Evolutionary conservation across 2,329 filamentous ascomycete species (phyloP), one percentile per base, ranked within the genome.

Genomic region (Myriosclerotinia curreyana): DNA sequence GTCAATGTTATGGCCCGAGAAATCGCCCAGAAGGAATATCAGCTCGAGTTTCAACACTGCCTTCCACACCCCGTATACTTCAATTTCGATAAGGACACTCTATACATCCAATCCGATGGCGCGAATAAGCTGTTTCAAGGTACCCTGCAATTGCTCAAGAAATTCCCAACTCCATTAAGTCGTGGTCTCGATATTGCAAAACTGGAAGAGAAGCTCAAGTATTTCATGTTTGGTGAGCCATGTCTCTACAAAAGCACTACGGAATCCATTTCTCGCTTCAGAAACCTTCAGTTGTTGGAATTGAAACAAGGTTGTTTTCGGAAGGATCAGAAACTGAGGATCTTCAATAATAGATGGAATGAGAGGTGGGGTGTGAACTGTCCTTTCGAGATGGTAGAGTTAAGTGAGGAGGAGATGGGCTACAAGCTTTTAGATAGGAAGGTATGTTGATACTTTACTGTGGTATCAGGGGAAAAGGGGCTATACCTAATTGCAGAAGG

Each of bases 191-290:
- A 59, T 25, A 36, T 59, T 59, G 55, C 55, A 3, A 59, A 49
- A 44, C 48, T 59, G 42, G 42, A 48, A 34, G 42, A 48, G 44
- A 59, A 59, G n/a, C 55, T 59, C 5, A 59, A 36, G n/a, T 59
- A 48, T 22, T 12, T 59, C 20, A 59, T 59, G 42, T 14, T 59
- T 48, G 55, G 55, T 4, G 55, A 59, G n/a, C 55, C 55, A 6
- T 59, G 55, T 48, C 42, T 59, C 12, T 59, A 22, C 14, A 59
- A 25, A 59, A 59, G 42, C 31, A 59, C 55, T 7, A 59, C 55
- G n/a, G 55, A 59, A 31, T 48, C 48, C 42, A 38, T 59, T 48
- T 36, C 42, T 11, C 42, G 55, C 9, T 36, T 59, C 14, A 17
- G n/a, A 20, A 48, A 59, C 36, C 34, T 59, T 1, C 28, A 25